Evolutionary conservation across 1,284 basidiomycete species (phyloP), one percentile per base, ranked within the genome.

Genomic region (Sporisorium reilianum): DNA sequence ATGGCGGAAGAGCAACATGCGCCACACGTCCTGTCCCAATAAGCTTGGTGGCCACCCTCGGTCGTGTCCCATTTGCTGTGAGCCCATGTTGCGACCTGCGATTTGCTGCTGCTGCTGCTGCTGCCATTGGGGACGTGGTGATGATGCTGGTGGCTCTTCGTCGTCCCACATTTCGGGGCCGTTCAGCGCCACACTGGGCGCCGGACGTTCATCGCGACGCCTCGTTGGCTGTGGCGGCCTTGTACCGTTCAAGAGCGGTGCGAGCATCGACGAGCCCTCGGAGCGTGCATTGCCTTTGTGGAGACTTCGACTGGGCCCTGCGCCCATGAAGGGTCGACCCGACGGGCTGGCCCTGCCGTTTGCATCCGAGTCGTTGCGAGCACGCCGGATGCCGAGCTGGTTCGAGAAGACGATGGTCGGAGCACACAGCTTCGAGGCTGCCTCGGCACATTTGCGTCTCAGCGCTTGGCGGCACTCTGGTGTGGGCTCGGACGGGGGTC

Each of bases 151-250:
- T 5, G 36, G 52, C 10, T 50, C 55, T 6, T 54, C 55, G 12
- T 63, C 65, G 36, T 68, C 71, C 64, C 61, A 61, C 57, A 74
- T 68, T 34, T 74, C 71, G 2, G 71, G 71, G 5, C 71, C 71
- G 14, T 44, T 20, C 1, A 74, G 58, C 4, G 71, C 71, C 22
- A 74, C 65, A 30, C 71, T 74, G 10, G 56, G 64, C 2, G 70
- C 55, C 12, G 70, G 59, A 11, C 52, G 58, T 38, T 61, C 62
- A 30, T 70, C 58, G 38, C 68, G 62, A 16, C 54, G 26, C 16
- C 59, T 55, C 20, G 59, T 52, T 41, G 59, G 57, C 32, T 66
- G 60, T 2, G 64, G 41, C 14, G 61, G 64, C 28, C 57, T 53
- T 28, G 50, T 20, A 1, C 71, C 71, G 7, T 74, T 67, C 41